A percentile compares a stretch with the other conserved stretches of the same genome.
These are phyloP conservation scores for Diaporthe helianthi DNA, from an alignment of 2,329 filamentous ascomycete species.

Conservation along the genomic window DNA sequence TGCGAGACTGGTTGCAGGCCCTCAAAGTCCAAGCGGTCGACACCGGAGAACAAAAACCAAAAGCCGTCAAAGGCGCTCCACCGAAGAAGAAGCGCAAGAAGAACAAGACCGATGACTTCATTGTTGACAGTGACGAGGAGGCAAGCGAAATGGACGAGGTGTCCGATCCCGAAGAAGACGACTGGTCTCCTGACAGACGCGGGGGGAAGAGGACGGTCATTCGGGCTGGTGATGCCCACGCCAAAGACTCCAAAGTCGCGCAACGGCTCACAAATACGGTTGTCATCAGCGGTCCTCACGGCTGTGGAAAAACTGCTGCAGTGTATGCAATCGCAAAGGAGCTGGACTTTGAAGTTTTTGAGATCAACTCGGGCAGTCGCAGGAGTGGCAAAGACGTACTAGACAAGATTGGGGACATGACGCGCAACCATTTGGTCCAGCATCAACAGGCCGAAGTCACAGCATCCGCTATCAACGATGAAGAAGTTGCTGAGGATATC, in stretches of 20 bases:
- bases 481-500: slow-evolving; percentile 62
- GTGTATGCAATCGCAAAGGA: slow-evolving; percentile 93
- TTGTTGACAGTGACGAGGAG: slow-evolving; percentile 82
- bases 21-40: slow-evolving; percentile 81
- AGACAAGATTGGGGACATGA: slow-evolving; percentile 96
- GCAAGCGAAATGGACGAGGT: slow-evolving; percentile 72
- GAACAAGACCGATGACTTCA: slow-evolving; percentile 79
- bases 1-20: slow-evolving; percentile 82
- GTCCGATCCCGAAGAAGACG: slow-evolving; percentile 63
- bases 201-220: slow-evolving; percentile 62
- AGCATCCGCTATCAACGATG: slow-evolving; percentile 45
- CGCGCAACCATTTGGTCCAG: slow-evolving; percentile 86
- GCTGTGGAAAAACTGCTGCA: slow-evolving; percentile 91
- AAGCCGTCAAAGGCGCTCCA: slow-evolving; percentile 39
- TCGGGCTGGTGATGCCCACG: slow-evolving; percentile 48
- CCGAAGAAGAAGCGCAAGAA: slow-evolving; percentile 71
- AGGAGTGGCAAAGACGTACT: slow-evolving; percentile 88
- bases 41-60: slow-evolving; percentile 55
- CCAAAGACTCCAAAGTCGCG: slow-evolving; percentile 50
- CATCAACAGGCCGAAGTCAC: slow-evolving; percentile 49
- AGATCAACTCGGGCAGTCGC: slow-evolving; percentile 85
- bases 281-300: slow-evolving; percentile 87
- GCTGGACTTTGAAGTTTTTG: slow-evolving; percentile 91
- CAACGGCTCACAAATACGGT: slow-evolving; percentile 74
- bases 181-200: slow-evolving; percentile 45